Evolutionary conservation across 1,139 yeast species (phyloP), one percentile per base, ranked within the genome.

Genomic region (Sugiyamaella xylanicola): DNA sequence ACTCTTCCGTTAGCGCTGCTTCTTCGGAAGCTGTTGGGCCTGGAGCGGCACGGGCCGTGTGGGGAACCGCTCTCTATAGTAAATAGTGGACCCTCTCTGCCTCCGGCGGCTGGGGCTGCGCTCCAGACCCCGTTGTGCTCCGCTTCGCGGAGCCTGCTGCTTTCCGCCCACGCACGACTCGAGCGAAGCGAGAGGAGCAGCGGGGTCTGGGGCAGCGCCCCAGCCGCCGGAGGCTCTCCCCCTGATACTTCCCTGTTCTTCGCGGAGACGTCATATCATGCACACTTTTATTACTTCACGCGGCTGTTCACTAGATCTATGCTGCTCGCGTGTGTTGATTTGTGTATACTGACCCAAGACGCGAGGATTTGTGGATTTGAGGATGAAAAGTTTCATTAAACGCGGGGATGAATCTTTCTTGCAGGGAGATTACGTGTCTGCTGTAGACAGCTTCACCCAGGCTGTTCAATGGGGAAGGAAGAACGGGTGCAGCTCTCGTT

Each of bases 381-480:
- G 4, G 13, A 48, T 48, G 52, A 41, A 48, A 11, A 48, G 27
- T 7, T 29, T 39, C 5, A 32, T 40, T 20, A 48, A 41, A 19
- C 40, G 22, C 4, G 52, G 47, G 17, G 41, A 40, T 19, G 52
- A 39, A 41, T 29, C 11, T 20, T 48, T 48, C 22, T 2, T 40
- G 15, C 19, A 21, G 3, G 29, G 20, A 15, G 20, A 41, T 29
- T 48, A 48, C 13, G 15, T 25, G 5, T 27, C 46, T 8, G 46
- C 46, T 19, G 19, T 48, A n/a, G 52, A 48, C 32, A 7, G 20
- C 9, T 48, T 40, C 41, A 48, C 46, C 16, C 46, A 48, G 19
- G 52, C 46, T 9, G n/a, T 41, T 15, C 35, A 29, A 15, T 48
- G 22, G 46, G 52, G 36, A 3, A 39, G 15, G 32, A 39, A 20